Evolutionary conservation across 2,329 filamentous ascomycete species (phyloP).

Genomic region (Exophiala oligosperma): DNA sequence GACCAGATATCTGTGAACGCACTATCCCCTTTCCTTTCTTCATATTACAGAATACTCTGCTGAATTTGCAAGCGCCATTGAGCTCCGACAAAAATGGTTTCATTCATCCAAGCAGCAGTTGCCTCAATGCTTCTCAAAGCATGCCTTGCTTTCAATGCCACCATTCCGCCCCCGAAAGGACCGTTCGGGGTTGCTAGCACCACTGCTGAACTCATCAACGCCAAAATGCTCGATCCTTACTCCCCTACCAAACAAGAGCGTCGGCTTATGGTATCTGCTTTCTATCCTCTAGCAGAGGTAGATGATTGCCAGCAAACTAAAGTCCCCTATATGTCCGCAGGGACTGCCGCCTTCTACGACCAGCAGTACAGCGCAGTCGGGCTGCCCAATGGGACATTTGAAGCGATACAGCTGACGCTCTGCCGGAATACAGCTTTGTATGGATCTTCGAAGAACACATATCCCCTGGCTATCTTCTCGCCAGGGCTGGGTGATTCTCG

Average conservation of each 20-base stretch:
- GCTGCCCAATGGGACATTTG: slow-evolving; percentile 32
- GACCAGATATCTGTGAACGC: too few species aligned
- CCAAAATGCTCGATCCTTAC: neutral
- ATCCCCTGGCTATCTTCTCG: slow-evolving; percentile 37
- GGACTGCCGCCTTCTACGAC: slow-evolving; percentile 32
- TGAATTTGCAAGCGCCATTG: too few species aligned
- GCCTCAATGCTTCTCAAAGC: neutral
- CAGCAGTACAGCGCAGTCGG: slow-evolving; percentile 21
- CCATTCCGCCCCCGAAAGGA: neutral
- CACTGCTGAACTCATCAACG: neutral
- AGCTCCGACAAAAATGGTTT: too few species aligned
- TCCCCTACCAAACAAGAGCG: neutral
- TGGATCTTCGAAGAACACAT: slow-evolving; percentile 13
- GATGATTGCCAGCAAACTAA: neutral
- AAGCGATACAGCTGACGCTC: slow-evolving; percentile 21
- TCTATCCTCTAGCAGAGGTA: neutral
- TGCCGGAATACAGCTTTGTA: neutral
- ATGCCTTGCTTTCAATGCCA: neutral
- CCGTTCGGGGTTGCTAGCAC: neutral
- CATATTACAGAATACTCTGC: too few species aligned
- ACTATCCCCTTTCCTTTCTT: too few species aligned
- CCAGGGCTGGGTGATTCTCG: slow-evolving; percentile 32
- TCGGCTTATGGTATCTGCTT: neutral
- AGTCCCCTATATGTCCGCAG: slow-evolving; percentile 32
- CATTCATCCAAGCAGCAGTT: neutral